Base-by-base conservation (phyloP, 208 protist species). In the Porcisia deanei region DNA sequence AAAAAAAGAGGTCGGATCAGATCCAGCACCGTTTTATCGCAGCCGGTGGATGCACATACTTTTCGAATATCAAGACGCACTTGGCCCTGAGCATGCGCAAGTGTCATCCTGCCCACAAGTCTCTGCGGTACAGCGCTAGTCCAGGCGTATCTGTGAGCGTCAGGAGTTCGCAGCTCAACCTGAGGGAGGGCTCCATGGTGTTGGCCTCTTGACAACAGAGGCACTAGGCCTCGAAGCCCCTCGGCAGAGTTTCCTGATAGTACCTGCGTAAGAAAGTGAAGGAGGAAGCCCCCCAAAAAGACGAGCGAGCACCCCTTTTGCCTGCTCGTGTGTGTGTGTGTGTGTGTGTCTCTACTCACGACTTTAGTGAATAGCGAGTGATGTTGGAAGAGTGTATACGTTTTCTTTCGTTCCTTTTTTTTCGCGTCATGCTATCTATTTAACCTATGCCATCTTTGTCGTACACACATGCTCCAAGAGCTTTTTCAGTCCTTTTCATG, bases 261-360 rank as follows among this genome's bases (percentile, higher is more conserved):
- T 0, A 30, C 9, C 37, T 65, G 30, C 30, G 30, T 8, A 7
- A 66, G 58, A 25, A 55, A 37, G 14, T 16, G 18, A 22, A 34
- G 55, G 25, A 75, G 9, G 59, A 14, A 69, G 63, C 64, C n/a
- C 43, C 45, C 22, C 5, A 25, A 63, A 49, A 45, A 39, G 10
- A 1, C 8, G 22, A 12, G 5, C 16, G 6, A 9, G 0, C 58
- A 57, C 30, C 22, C 53, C 49, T 53, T 30, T 18, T 34, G 0
- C 30, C 22, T 34, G 9, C 16, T 20, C 71, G 41, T 57, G 22
- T 69, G 49, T 68, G 25, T 55, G 66, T 71, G 55, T 37, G 41
- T 73, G 69, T 63, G 61, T 66, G 6, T 74, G 49, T 30, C 64
- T 55, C 52, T 55, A 54, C 52, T 12, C 30, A 49, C 30, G 37